Base-by-base conservation (phyloP, 202 grass and related monocot genomes). In the Digitaria exilis region DNA sequence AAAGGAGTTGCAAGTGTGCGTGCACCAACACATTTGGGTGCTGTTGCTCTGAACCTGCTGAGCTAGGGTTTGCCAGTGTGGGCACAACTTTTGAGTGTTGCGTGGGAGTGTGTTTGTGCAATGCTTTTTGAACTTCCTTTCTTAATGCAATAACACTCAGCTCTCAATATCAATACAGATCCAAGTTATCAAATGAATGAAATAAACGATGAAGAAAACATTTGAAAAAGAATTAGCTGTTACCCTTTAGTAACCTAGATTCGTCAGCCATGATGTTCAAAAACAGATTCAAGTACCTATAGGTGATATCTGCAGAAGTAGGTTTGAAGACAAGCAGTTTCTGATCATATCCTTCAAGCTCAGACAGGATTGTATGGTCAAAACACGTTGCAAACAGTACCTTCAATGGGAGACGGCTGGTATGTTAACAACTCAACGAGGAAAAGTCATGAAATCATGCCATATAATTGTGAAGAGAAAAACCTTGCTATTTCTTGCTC, bases 401-500 rank as follows among this genome's bases (percentile, higher is more conserved):
- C 96, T 99, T 80, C 71, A 85, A 31, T 46, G 37, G 30, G 49
- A 68, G 66, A 28, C 76, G 79, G 54, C 41, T 25, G 3, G 49
- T 22, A 51, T 60, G 17, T 77, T 24, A 81, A 21, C 35, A 81
- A 71, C 42, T 50, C 39, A 21, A 72, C 14, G 84, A 76, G 64
- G 81, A 73, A 32, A 68, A 41, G 64, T 13, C 21, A 52, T 67
- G 30, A 84, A 71, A 80, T 48, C 39, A 32, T 69, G 58, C 18
- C 50, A 76, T 30, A 73, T 86, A 48, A 39, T 73, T 69, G 11
- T 46, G 78, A 85, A 39, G 32, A 65, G 78, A 71, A 80, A 46
- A 85, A 96, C 96, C 96, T 99, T 99, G 91, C 93, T 77, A 89
- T 99, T 96, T 86, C 96, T 94, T 75, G 96, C 96, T 87, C 96